A percentile compares a stretch with the other conserved stretches of the same genome.
These are phyloP conservation scores for Botrytis deweyae DNA, from an alignment of 2,329 filamentous ascomycete genomes.

Conservation along the genomic window DNA sequence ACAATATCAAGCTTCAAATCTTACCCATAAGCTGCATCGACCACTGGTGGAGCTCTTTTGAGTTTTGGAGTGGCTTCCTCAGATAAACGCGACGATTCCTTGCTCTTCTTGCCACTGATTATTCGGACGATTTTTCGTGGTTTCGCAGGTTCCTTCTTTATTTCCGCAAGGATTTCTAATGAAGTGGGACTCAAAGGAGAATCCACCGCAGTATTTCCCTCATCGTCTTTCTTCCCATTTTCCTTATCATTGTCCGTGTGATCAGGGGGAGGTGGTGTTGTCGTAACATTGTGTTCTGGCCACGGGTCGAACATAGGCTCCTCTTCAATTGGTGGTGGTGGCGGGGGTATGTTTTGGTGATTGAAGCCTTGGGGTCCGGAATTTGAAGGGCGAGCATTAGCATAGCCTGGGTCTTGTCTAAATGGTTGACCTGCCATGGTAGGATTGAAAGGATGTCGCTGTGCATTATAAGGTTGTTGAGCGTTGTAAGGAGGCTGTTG, in stretches of 20 bases:
- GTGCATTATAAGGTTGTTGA: constrained; percentile 3
- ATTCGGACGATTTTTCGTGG: constrained; percentile 23
- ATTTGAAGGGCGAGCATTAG: constrained; percentile 34
- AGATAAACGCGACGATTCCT: constrained; percentile 36
- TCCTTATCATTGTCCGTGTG: background rate
- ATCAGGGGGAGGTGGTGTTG: constrained; percentile 19
- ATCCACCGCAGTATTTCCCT: constrained; percentile 1
- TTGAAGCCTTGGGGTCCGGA: constrained; percentile 29
- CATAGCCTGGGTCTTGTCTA: constrained; percentile 39
- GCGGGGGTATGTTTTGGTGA: constrained; percentile 7
- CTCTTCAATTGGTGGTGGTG: constrained; percentile 10
- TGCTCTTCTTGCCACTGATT: constrained; percentile 26
- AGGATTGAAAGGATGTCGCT: constrained; percentile 2
- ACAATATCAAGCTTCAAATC: constrained; percentile 20
- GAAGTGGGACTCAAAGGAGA: constrained; percentile 35
- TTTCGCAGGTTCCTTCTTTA: constrained; percentile 22
- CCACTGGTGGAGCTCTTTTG: constrained; percentile 42
- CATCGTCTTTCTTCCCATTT: constrained; percentile 8
- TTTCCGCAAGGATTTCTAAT: constrained; percentile 36
- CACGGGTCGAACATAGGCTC: constrained; percentile 18
- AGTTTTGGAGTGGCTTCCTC: constrained; percentile 37
- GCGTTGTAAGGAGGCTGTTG: constrained; percentile 18
- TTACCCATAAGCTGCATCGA: constrained; percentile 43
- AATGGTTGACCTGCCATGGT: constrained; percentile 21
- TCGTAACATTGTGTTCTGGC: constrained; percentile 19